Evolutionary conservation across 345 rosid genomes (phyloP).

Genomic region (Noccaea bulbosa): DNA sequence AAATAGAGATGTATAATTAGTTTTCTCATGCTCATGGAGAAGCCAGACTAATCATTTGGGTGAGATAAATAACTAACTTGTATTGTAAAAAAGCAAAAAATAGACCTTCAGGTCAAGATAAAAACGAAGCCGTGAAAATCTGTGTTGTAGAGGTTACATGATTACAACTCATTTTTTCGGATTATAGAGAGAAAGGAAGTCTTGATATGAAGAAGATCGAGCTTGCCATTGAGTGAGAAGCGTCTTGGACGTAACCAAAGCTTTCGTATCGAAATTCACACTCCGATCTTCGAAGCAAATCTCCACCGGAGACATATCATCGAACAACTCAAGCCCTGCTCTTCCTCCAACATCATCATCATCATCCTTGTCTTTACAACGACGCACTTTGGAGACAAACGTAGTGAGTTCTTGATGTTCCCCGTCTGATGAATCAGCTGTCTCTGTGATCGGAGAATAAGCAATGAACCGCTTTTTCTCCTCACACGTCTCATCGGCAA

Average conservation of each 20-base stretch:
- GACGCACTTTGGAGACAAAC: constrained; percentile 52
- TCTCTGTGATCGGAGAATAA: constrained; percentile 46
- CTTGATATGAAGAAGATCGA: constrained; percentile 48
- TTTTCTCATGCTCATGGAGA: too few relatives aligned
- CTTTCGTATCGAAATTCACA: constrained; percentile 41
- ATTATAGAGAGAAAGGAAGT: constrained; percentile 41
- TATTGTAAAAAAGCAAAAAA: too few relatives aligned
- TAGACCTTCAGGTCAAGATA: not conserved
- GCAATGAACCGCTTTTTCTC: constrained; percentile 49
- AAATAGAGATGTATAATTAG: too few relatives aligned
- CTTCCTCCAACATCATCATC: constrained; percentile 1
- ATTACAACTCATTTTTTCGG: constrained; percentile 4
- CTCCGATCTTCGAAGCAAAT: constrained; percentile 48
- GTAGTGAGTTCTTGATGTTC: constrained; percentile 36
- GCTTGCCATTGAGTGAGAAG: constrained; percentile 51
- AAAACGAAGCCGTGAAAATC: not conserved
- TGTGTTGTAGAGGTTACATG: not conserved
- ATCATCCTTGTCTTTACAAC: constrained; percentile 26
- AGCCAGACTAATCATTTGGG: too few relatives aligned
- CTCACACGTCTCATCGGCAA: constrained; percentile 47
- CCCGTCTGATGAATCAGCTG: constrained; percentile 19
- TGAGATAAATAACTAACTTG: too few relatives aligned
- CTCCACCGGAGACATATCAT: constrained; percentile 61
- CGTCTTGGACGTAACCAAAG: constrained; percentile 43
- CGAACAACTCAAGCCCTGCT: constrained; percentile 47